Conservation (phyloP, 2,329 filamentous ascomycete genomes). For the Trichoderma gracile region DNA sequence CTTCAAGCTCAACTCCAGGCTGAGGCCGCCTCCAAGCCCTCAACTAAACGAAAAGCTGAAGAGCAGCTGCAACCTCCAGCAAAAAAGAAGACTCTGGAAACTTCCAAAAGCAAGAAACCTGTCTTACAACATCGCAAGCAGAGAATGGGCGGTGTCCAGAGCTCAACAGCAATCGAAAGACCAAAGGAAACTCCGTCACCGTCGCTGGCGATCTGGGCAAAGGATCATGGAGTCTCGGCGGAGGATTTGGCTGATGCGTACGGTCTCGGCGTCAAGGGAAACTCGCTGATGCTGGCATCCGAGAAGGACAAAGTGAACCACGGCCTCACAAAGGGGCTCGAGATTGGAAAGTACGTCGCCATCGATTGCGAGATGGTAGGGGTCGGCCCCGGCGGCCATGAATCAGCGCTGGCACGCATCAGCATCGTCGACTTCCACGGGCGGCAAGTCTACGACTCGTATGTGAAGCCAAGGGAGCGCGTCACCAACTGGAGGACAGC, state of each 20-base stretch:
- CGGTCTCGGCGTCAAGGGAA: constrained; percentile 52
- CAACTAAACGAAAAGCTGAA: constrained; percentile 47
- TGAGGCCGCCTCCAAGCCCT: constrained; percentile 43
- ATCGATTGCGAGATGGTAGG: constrained; percentile 99
- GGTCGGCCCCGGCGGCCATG: constrained; percentile 67
- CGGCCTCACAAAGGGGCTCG: constrained; percentile 60
- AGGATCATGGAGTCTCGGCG: constrained; percentile 61
- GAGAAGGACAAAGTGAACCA: constrained; percentile 60
- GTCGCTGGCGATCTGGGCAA: constrained; percentile 60
- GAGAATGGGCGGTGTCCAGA: constrained; percentile 60
- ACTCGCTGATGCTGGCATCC: constrained; percentile 49
- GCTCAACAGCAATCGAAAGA: constrained; percentile 46
- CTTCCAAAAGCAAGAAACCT: constrained; percentile 14
- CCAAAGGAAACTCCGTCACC: constrained; percentile 48
- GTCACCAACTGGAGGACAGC: constrained; percentile 90
- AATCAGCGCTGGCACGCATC: constrained; percentile 79
- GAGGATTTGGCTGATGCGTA: constrained; percentile 64
- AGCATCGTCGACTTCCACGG: constrained; percentile 94
- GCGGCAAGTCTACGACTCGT: constrained; percentile 90
- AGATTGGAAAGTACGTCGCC: constrained; percentile 85
- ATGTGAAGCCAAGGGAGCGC: constrained; percentile 72
- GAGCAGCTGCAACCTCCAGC: constrained; percentile 35
- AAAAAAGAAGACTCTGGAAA: constrained; percentile 34
- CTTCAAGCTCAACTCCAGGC: constrained; percentile 64
- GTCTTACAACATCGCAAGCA: constrained; percentile 24